Conservation (phyloP, 2,329 filamentous ascomycete genomes). For the Trichophyton schoenleinii region DNA sequence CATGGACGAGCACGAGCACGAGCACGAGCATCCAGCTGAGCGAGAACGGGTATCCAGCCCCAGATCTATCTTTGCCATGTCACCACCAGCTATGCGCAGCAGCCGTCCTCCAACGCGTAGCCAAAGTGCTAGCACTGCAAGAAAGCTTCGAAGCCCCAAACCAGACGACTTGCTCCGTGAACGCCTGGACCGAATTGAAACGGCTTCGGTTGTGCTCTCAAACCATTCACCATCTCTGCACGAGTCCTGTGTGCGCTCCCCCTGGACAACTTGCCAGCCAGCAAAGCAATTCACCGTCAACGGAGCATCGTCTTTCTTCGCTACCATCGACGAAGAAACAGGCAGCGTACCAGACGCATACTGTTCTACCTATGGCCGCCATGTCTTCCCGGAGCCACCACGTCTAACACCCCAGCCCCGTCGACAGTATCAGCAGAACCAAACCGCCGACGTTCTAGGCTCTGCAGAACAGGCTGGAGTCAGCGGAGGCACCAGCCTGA, state of each 20-base stretch:
- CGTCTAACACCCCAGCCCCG: conserved; percentile 8
- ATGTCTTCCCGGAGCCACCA: conserved; percentile 12
- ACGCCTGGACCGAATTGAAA: conserved; percentile 10
- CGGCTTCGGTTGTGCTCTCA: conserved; percentile 7
- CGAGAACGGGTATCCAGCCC: background rate
- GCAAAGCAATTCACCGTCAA: background rate
- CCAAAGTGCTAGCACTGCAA: conserved; percentile 5
- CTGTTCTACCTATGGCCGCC: conserved; percentile 10
- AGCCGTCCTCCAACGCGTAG: conserved; percentile 7
- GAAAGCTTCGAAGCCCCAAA: conserved; percentile 3
- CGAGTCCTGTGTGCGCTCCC: background rate
- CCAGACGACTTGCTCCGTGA: conserved; percentile 11
- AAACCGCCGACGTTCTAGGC: background rate
- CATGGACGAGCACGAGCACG: background rate
- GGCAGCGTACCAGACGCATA: conserved; percentile 5
- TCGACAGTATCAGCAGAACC: background rate
- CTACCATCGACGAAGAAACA: conserved; percentile 8
- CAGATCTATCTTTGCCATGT: conserved; percentile 3
- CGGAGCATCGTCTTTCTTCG: background rate
- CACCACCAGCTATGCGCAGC: background rate
- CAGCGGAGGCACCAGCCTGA: background rate
- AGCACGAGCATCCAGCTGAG: background rate
- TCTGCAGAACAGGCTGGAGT: background rate
- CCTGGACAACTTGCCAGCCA: background rate
- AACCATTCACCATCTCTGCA: conserved; percentile 6